These are phyloP conservation scores for Volvox africanus DNA, from an alignment of 139 green algal genomes.

Conservation along the genomic window DNA sequence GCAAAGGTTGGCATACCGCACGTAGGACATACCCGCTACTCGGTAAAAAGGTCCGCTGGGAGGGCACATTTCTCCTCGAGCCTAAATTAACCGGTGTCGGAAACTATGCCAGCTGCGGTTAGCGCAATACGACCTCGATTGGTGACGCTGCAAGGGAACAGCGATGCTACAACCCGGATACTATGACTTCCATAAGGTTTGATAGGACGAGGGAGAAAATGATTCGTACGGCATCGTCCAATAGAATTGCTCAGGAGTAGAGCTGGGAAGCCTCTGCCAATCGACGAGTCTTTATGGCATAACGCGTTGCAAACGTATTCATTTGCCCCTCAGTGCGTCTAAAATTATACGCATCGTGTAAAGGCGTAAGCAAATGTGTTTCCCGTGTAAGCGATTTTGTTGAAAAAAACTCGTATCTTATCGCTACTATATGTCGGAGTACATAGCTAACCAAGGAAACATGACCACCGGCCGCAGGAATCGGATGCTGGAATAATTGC, in stretches of 20 bases:
- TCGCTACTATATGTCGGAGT: no score
- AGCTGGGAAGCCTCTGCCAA: neutral
- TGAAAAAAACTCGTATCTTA: no score
- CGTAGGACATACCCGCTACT: slow-evolving; percentile 67
- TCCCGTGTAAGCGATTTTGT: no score
- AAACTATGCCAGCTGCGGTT: neutral
- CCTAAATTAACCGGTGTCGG: slow-evolving; percentile 8
- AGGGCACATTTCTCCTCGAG: slow-evolving; percentile 32
- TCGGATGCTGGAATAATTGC: no score
- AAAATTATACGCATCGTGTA: no score
- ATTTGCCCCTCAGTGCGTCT: neutral
- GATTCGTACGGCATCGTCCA: slow-evolving; percentile 3
- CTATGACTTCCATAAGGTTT: neutral
- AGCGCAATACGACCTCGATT: neutral
- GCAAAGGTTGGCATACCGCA: slow-evolving; percentile 74
- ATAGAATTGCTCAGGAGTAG: neutral
- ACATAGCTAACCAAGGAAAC: no score
- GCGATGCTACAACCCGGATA: neutral
- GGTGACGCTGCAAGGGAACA: neutral
- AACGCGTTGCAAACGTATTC: neutral
- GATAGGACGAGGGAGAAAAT: neutral
- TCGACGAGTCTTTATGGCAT: neutral
- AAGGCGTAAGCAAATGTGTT: no score
- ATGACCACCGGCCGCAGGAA: no score
- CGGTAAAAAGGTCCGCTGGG: slow-evolving; percentile 68